Conservation (phyloP, 371 early-diverging fungal genomes). For the Haplosporangium sp. region DNA sequence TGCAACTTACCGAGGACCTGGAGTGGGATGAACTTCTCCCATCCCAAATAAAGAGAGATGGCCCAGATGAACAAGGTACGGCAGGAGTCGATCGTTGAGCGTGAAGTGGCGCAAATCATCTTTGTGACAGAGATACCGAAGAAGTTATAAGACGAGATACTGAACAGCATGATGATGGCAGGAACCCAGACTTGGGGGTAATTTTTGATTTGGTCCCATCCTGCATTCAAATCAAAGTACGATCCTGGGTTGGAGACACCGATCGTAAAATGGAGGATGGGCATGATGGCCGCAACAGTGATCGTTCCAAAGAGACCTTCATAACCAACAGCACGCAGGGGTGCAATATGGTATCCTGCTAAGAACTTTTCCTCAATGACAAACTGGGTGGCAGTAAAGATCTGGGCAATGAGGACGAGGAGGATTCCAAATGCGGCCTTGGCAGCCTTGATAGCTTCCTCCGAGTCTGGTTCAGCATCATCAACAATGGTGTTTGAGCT, state of each 20-base stretch:
- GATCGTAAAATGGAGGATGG: constrained; percentile 78
- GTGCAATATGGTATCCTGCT: constrained; percentile 77
- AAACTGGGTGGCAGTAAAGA: constrained; percentile 94
- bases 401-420: constrained; percentile 89
- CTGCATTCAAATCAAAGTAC: constrained; percentile 83
- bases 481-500: constrained; percentile 11
- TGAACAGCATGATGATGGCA: constrained; percentile 83
- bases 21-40: constrained; percentile 92
- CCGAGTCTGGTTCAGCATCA: constrained; percentile 23
- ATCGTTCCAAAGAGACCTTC: constrained; percentile 93
- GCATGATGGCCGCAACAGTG: constrained; percentile 76
- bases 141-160: constrained; percentile 95
- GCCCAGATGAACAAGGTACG: constrained; percentile 97
- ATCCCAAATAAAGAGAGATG: constrained; percentile 87
- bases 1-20: constrained; percentile 77
- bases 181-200: constrained; percentile 77
- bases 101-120: constrained; percentile 85
- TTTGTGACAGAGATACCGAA: constrained; percentile 94
- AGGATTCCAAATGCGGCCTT: constrained; percentile 75
- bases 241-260: constrained; percentile 74
- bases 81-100: constrained; percentile 96
- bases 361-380: constrained; percentile 95
- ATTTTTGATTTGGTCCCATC: constrained; percentile 79
- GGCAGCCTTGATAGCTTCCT: constrained; percentile 42
- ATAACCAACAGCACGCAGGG: constrained; percentile 91